Evolutionary conservation across 805 yeast species (phyloP).

Genomic region (Pichia deserticola): DNA sequence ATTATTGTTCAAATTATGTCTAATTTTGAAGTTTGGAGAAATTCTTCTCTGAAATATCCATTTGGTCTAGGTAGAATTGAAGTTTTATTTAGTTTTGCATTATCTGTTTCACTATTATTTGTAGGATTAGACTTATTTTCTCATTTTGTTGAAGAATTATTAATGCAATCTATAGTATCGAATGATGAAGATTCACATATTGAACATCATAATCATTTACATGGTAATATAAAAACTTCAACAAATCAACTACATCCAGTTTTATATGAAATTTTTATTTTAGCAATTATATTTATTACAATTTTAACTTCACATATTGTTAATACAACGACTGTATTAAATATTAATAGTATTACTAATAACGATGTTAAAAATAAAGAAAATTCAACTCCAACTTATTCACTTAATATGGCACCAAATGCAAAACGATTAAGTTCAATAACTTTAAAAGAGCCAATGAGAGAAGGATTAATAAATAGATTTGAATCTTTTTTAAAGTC

Average conservation of each 20-base stretch:
- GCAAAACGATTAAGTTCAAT: slow-evolving; percentile 23
- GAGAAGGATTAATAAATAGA: slow-evolving; percentile 6
- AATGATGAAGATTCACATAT: not conserved
- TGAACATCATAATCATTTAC: slow-evolving; percentile 10
- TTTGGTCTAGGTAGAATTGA: slow-evolving; percentile 92
- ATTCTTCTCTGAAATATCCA: slow-evolving; percentile 74
- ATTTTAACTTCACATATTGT: slow-evolving; percentile 27
- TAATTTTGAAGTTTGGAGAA: slow-evolving; percentile 91
- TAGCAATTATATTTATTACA: slow-evolving; percentile 23
- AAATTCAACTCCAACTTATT: not conserved
- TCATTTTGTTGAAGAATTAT: slow-evolving; percentile 75
- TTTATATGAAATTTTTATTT: slow-evolving; percentile 25
- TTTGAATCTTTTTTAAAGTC: not conserved
- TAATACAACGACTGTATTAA: slow-evolving; percentile 7
- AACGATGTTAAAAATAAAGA: not conserved
- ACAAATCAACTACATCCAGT: slow-evolving; percentile 9
- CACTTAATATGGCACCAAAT: slow-evolving; percentile 6
- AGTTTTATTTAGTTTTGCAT: slow-evolving; percentile 79
- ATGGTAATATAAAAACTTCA: slow-evolving; percentile 17
- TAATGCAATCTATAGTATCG: slow-evolving; percentile 30
- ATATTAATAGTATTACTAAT: no score
- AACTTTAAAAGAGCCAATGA: slow-evolving; percentile 20
- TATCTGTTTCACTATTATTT: slow-evolving; percentile 76
- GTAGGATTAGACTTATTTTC: slow-evolving; percentile 86
- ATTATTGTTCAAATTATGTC: slow-evolving; percentile 72